Base-by-base conservation (phyloP, 202 grass and related monocot genomes). In the Setaria viridis region DNA sequence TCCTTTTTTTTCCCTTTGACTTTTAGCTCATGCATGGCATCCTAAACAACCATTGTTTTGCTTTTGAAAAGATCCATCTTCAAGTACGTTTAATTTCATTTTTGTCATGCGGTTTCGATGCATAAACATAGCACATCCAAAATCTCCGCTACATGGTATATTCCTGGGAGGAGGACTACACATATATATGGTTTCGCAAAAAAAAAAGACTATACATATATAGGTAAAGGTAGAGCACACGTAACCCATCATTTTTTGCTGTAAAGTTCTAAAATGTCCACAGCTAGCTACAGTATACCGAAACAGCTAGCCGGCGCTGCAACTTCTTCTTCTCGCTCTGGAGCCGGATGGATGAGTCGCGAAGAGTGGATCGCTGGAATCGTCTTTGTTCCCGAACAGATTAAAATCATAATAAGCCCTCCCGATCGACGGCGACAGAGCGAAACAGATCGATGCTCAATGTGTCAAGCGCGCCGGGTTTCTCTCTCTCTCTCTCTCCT, bases 301-400 rank as follows among this genome's bases (percentile, higher is more conserved):
- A 60, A 60, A 5, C 5, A n/a, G 14, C 37, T 17, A 25, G 65
- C 34, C 16, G 48, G 5, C 39, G 5, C 34, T 42, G 72, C 53
- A 21, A 30, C 5, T 74, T 14, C 17, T 49, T 55, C 2, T 11
- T 13, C 47, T 49, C 47, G 47, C 8, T 4, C 29, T 67, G 16
- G 13, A 62, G 6, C 10, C 13, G 15, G 76, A 80, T 62, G 62
- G 87, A 85, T 39, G 60, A 55, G 41, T 74, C 69, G 15, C 9
- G 75, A 50, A 73, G 60, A 73, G 60, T 53, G 19, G 47, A 73
- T 66, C 50, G 69, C 45, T 45, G 16, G 62, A 76, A 79, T 80
- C 59, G 37, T 81, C 82, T 45, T 45, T 45, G 70, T 34, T 76
- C 50, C 17, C 63, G 62, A 77, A 10, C 12, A 30, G 37, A 30